Evolutionary conservation across 148 eudicot genomes (phyloP).

Genomic region (Vaccinium vitisidaea): DNA sequence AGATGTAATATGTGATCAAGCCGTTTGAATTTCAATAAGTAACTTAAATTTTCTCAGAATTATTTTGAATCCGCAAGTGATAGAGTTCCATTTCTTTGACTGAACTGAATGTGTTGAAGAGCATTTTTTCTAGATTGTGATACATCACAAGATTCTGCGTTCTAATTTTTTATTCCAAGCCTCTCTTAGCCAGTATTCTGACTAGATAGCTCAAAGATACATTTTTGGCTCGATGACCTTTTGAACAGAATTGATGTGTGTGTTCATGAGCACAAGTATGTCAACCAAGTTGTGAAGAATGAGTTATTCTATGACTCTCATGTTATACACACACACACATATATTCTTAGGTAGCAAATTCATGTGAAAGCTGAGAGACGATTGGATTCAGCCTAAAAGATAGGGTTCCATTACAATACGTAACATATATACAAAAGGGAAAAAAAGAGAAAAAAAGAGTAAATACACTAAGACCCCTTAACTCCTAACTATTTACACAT

Average conservation of each 20-base stretch:
- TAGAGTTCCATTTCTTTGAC: background rate
- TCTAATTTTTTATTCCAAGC: background rate
- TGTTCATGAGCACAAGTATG: background rate
- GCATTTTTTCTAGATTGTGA: background rate
- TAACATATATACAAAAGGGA: too few relatives aligned
- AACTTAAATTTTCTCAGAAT: background rate
- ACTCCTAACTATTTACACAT: too few relatives aligned
- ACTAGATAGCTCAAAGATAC: background rate
- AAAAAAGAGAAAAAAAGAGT: too few relatives aligned
- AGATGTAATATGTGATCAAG: background rate
- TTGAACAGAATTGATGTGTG: background rate
- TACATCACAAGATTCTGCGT: background rate
- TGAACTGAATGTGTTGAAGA: background rate
- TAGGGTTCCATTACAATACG: too few relatives aligned
- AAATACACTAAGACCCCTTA: too few relatives aligned
- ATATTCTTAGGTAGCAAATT: background rate
- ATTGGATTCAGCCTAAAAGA: too few relatives aligned
- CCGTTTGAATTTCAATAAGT: background rate
- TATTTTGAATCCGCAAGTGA: background rate
- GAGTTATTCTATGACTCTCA: background rate
- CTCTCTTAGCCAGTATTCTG: background rate
- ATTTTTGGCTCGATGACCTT: background rate
- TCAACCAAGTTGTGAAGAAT: background rate
- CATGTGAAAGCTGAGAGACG: too few relatives aligned
- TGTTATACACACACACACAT: background rate